These are phyloP conservation scores for Phytopythium montanum DNA, from an alignment of 352 stramenopile genomes.

Conservation along the genomic window DNA sequence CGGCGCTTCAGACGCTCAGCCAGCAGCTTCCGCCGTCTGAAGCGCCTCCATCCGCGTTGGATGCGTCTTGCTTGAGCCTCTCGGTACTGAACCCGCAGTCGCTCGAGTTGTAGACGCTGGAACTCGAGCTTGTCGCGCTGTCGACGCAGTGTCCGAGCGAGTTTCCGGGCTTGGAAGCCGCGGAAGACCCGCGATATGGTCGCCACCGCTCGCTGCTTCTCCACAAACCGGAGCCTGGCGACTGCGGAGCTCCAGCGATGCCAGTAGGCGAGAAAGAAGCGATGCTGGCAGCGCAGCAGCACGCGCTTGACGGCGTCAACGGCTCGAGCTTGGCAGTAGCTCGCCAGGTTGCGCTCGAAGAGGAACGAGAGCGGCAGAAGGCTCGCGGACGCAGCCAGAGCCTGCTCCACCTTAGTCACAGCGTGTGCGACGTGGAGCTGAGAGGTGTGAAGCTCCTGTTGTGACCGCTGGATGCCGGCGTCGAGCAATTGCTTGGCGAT, in stretches of 20 bases:
- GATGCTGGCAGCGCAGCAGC: conserved; percentile 43
- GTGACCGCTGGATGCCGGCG: background rate
- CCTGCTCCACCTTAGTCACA: conserved; percentile 9
- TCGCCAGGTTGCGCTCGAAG: conserved; percentile 51
- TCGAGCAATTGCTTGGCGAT: background rate
- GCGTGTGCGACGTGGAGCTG: conserved; percentile 21
- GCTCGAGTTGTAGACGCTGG: conserved; percentile 30
- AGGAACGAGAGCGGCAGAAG: conserved; percentile 46
- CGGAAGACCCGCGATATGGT: conserved; percentile 39
- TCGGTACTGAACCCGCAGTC: conserved; percentile 40
- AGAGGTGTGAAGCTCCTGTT: background rate
- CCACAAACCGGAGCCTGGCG: conserved; percentile 16
- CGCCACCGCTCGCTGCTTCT: conserved; percentile 25
- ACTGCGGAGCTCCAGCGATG: conserved; percentile 24
- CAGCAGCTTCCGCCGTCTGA: conserved; percentile 11
- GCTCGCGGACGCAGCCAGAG: background rate
- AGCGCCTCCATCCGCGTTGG: conserved; percentile 37
- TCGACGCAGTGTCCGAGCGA: conserved; percentile 20
- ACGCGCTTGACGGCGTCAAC: conserved; percentile 38
- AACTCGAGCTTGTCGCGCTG: conserved; percentile 19
- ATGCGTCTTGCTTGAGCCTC: conserved; percentile 40
- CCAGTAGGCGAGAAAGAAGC: conserved; percentile 51
- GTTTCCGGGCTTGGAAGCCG: conserved; percentile 27
- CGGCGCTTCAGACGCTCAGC: conserved; percentile 6
- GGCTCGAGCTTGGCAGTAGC: conserved; percentile 35